phyloP scores from a whole-genome alignment of 2,329 filamentous ascomycete species.

The Fusarium citri region DNA sequence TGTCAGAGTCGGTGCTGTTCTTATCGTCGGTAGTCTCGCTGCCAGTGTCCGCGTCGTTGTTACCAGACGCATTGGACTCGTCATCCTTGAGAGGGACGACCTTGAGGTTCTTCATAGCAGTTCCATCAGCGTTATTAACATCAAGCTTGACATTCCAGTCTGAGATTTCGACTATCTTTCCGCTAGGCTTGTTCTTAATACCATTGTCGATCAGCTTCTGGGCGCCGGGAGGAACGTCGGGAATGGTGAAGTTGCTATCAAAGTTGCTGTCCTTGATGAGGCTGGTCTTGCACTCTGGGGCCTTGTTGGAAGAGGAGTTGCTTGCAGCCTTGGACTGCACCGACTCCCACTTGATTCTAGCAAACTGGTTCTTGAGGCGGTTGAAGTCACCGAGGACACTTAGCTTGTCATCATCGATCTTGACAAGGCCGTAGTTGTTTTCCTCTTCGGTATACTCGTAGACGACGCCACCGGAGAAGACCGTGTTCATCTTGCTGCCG shows the following conservation, averaged over 20 bases:
- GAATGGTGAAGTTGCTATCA: constrained; percentile 83
- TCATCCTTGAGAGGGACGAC: constrained; percentile 60
- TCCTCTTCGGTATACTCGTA: constrained; percentile 83
- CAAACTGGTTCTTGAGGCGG: constrained; percentile 80
- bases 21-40: constrained; percentile 42
- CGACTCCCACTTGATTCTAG: constrained; percentile 75
- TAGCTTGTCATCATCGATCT: constrained; percentile 68
- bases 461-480: constrained; percentile 81
- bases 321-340: constrained; percentile 73
- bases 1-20: constrained; percentile 36
- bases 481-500: constrained; percentile 72
- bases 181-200: constrained; percentile 71
- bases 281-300: constrained; percentile 72
- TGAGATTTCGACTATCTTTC: constrained; percentile 76
- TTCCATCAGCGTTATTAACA: constrained; percentile 57
- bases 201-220: constrained; percentile 81
- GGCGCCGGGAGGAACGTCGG: constrained; percentile 73
- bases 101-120: constrained; percentile 58
- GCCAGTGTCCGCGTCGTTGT: constrained; percentile 54
- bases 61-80: constrained; percentile 60
- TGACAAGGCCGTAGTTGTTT: constrained; percentile 74
- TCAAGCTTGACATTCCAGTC: constrained; percentile 67
- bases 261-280: constrained; percentile 78
- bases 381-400: constrained; percentile 74
- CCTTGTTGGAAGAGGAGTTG: constrained; percentile 57